Base-by-base conservation (phyloP, 805 yeast species). In the Teunomyces pallodes region DNA sequence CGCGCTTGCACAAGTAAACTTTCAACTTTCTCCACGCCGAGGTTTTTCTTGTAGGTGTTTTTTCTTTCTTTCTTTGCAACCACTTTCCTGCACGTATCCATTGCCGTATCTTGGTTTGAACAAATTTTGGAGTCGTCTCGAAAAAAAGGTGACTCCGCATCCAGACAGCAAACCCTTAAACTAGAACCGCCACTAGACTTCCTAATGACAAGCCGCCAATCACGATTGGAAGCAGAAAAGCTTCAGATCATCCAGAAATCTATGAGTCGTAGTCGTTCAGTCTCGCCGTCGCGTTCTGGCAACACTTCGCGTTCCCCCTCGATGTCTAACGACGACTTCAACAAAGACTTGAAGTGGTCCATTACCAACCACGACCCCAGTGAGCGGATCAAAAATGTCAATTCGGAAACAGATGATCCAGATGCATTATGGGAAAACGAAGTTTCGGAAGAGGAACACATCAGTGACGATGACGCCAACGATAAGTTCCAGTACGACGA, bases 281-380 rank as follows among this genome's bases (percentile, higher is more conserved):
- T 47, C 16, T 69, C 74, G 7, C 76, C 77, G 5, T 50, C 65
- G 3, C 51, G 58, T 9, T 50, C 62, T 3, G 64, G 63, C 17
- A 58, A 55, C 52, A 57, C 58, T 40, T 56, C 65, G 40, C 57
- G 76, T 36, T 69, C 75, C 14, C 62, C 69, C 13, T 69, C 74
- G 12, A 55, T 61, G 6, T 66, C 62, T 60, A 64, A 65, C 36
- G 74, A 69, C 43, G 76, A 68, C 35, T 64, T 55, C 49, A 61
- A 61, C 47, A 73, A 71, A 51, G 79, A 75, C 33, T 58, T 80
- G 47, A 79, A 78, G 55, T 85, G 86, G 83, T 79, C 87, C 0
- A 83, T 87, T 36, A 75, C 87, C 42, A 78, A 80, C 46, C 87
- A 82, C 55, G 91, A 87, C 56, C 95, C 95, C 0, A 83, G 84